Percentiles rank a stretch among this genome's conserved stretches.
These are phyloP conservation scores for Boletales sp. DNA, from an alignment of 768 basidiomycete species.

Conservation along the genomic window DNA sequence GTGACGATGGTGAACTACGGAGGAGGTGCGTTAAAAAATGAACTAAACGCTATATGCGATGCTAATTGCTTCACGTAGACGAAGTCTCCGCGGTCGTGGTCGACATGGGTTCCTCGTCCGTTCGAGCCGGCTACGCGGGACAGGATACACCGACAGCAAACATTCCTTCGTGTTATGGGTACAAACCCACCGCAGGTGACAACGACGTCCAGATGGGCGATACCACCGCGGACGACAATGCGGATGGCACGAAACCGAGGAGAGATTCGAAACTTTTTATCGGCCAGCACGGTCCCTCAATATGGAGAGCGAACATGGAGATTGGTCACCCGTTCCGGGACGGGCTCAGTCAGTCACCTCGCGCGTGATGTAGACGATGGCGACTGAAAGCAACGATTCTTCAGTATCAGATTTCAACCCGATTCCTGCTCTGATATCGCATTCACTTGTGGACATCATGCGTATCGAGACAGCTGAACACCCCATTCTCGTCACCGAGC, in stretches of 20 bases:
- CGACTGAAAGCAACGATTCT: background rate
- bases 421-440: constrained; percentile 64
- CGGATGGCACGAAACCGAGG: constrained; percentile 33
- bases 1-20: constrained; percentile 77
- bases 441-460: constrained; percentile 76
- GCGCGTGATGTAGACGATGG: background rate
- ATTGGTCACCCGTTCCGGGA: constrained; percentile 80
- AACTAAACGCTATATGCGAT: background rate
- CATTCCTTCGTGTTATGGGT: constrained; percentile 87
- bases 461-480: constrained; percentile 77
- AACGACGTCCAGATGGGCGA: constrained; percentile 39
- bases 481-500: constrained; percentile 90
- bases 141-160: constrained; percentile 94
- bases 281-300: constrained; percentile 83
- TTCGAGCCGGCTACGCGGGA: constrained; percentile 95
- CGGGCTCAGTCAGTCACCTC: constrained; percentile 64
- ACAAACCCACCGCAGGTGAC: constrained; percentile 40
- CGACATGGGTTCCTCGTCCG: constrained; percentile 87
- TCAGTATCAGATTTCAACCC: constrained; percentile 76
- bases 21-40: constrained; percentile 54
- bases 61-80: constrained; percentile 46
- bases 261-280: constrained; percentile 64
- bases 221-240: constrained; percentile 32
- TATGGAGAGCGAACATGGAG: constrained; percentile 91
- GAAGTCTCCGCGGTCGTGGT: constrained; percentile 97